phyloP scores from a whole-genome alignment of 1,139 yeast species.

The Yamadazyma sp. region DNA sequence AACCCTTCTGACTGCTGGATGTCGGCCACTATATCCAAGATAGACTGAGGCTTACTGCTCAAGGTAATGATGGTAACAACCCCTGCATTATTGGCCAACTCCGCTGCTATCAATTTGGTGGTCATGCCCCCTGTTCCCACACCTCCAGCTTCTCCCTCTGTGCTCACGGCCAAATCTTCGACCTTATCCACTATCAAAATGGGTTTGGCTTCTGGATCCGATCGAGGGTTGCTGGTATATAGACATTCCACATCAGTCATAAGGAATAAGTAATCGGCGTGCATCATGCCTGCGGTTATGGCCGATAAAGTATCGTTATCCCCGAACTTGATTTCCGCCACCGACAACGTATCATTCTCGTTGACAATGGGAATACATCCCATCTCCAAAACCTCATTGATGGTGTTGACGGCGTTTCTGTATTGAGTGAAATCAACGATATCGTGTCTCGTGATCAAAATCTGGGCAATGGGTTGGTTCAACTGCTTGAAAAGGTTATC shows the following conservation, averaged over 20 bases:
- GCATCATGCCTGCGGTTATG: conserved; percentile 92
- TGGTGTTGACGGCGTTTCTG: conserved; percentile 87
- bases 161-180: conserved; percentile 70
- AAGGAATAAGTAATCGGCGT: conserved; percentile 87
- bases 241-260: conserved; percentile 95
- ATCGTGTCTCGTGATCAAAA: conserved; percentile 87
- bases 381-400: conserved; percentile 77
- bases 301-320: conserved; percentile 96
- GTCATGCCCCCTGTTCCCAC: conserved; percentile 99
- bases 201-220: conserved; percentile 81
- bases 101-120: conserved; percentile 94
- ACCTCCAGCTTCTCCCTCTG: conserved; percentile 65
- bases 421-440: conserved; percentile 90
- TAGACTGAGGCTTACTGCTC: conserved; percentile 72
- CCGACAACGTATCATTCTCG: conserved; percentile 93
- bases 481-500: conserved; percentile 82
- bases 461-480: conserved; percentile 87
- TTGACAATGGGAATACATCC: conserved; percentile 94
- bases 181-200: conserved; percentile 79
- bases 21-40: conserved; percentile 71
- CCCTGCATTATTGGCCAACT: conserved; percentile 91
- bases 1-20: conserved; percentile 46
- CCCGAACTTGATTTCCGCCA: conserved; percentile 92
- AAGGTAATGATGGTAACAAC: conserved; percentile 86
- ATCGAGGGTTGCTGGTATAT: conserved; percentile 88